phyloP scores from a whole-genome alignment of 257 asterid genomes.

The Nicotiana otophora region DNA sequence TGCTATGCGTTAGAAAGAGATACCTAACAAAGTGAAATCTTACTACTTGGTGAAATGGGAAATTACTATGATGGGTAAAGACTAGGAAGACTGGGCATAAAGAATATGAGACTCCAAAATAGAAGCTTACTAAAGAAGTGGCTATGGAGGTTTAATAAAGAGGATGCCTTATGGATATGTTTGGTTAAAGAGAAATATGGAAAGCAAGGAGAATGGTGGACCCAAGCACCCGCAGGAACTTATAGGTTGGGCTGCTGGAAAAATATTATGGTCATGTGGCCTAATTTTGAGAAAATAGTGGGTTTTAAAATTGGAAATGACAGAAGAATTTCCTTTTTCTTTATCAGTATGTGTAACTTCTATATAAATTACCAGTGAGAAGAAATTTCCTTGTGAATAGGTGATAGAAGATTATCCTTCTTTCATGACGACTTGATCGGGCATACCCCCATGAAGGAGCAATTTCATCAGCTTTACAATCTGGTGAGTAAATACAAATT shows the following conservation, averaged over 20 bases:
- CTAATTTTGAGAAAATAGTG: not conserved
- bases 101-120: constrained; percentile 7
- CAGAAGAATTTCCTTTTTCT: not conserved
- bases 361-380: not conserved
- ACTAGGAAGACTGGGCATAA: not conserved
- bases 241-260: not conserved
- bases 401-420: not conserved
- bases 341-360: not conserved
- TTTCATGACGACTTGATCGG: not conserved
- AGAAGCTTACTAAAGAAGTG: not conserved
- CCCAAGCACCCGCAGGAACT: not conserved
- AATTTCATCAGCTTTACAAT: not conserved
- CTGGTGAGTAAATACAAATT: not conserved
- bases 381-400: not conserved
- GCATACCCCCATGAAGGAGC: not conserved
- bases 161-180: not conserved
- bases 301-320: not conserved
- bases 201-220: not conserved
- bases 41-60: not conserved
- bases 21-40: not conserved
- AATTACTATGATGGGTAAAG: not conserved
- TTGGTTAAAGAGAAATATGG: not conserved
- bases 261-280: not conserved
- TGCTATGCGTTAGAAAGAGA: not conserved
- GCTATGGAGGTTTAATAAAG: not conserved